Percentiles rank a stretch among this genome's conserved stretches.
These are phyloP conservation scores for Botrytis fabae DNA, from an alignment of 2,329 filamentous ascomycete species.

Conservation along the genomic window DNA sequence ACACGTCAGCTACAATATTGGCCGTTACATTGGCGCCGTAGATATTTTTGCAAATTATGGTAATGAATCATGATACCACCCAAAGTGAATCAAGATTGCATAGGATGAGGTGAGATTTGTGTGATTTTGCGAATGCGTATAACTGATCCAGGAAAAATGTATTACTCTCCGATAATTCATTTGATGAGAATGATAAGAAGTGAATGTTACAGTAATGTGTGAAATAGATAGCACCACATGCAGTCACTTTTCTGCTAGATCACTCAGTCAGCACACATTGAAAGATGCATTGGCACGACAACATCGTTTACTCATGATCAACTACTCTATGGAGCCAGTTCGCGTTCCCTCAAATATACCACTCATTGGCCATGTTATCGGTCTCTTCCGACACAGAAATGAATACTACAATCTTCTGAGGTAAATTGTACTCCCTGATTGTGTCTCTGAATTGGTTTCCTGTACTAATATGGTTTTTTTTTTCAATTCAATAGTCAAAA, in stretches of 20 bases:
- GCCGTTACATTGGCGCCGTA: too few relatives aligned
- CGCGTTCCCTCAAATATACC: constrained; percentile 2
- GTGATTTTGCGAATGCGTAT: not conserved
- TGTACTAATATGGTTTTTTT: not conserved
- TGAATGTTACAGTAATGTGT: not conserved
- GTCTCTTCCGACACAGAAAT: constrained; percentile 1
- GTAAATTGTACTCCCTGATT: not conserved
- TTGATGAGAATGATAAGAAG: not conserved
- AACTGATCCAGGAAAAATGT: fast-evolving
- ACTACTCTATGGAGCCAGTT: not conserved
- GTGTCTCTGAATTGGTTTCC: too few relatives aligned
- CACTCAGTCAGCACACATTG: fast-evolving
- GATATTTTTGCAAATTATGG: not conserved
- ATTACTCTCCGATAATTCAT: not conserved
- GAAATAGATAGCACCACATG: not conserved
- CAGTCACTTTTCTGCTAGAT: not conserved
- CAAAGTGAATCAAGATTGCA: not conserved
- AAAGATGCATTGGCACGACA: not conserved
- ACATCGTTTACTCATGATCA: not conserved
- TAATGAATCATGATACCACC: not conserved
- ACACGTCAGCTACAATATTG: too few relatives aligned
- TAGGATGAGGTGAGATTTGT: fast-evolving
- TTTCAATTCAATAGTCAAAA: not conserved
- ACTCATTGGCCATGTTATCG: constrained; percentile 3
- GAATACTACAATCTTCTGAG: constrained; percentile 4